A percentile compares a stretch with the other conserved stretches of the same genome.
Evolutionary conservation across 208 protist species (phyloP).

Genomic region (Trichomonas tenax): DNA sequence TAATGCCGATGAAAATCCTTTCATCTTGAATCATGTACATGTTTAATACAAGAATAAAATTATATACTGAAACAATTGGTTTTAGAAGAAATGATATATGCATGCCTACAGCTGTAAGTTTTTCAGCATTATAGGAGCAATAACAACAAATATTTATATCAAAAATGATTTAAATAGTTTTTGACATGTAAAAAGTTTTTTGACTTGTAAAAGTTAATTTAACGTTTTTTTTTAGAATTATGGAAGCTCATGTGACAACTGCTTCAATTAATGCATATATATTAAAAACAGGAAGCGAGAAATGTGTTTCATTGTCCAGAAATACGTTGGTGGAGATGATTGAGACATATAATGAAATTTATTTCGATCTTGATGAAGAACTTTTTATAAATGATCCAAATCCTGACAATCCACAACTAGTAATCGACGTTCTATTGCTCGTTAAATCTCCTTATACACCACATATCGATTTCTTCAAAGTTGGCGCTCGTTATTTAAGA

Average conservation of each 20-base stretch:
- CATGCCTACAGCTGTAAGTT: too few relatives aligned
- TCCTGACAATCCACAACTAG: background rate
- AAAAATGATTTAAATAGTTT: too few relatives aligned
- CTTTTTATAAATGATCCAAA: background rate
- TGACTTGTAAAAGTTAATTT: background rate
- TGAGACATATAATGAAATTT: conserved; percentile 10
- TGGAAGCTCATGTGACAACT: background rate
- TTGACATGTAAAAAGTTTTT: background rate
- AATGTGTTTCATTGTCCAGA: background rate
- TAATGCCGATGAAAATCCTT: too few relatives aligned
- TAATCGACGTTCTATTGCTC: background rate
- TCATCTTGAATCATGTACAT: too few relatives aligned
- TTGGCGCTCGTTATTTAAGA: background rate
- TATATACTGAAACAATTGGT: too few relatives aligned
- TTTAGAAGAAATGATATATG: too few relatives aligned
- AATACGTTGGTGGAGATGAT: background rate
- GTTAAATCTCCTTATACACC: background rate
- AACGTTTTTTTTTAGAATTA: background rate
- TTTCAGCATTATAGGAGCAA: too few relatives aligned
- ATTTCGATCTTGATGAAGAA: conserved; percentile 14
- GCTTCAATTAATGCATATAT: conserved; percentile 6
- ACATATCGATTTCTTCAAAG: background rate
- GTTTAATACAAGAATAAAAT: too few relatives aligned
- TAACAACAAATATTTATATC: too few relatives aligned
- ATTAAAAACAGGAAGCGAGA: background rate